phyloP scores from a whole-genome alignment of 1,284 basidiomycete genomes.

The Cutaneotrichosporon daszewskae region DNA sequence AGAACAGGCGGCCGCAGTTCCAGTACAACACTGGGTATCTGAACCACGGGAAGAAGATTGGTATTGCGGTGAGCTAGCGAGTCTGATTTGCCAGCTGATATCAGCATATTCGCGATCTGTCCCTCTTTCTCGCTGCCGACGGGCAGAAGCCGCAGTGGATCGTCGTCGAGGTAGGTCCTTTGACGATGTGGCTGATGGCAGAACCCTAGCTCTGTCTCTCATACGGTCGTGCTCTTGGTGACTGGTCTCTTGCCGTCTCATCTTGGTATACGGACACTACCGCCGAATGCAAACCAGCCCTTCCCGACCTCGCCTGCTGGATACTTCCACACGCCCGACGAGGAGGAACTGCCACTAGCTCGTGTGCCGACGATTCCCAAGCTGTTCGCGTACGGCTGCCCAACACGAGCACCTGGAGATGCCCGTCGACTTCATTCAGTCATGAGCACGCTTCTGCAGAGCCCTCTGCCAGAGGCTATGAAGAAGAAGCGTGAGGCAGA shows the following conservation, averaged over 20 bases:
- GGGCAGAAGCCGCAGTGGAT: slow-evolving; percentile 71
- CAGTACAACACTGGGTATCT: slow-evolving; percentile 73
- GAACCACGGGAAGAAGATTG: slow-evolving; percentile 61
- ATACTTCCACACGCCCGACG: not conserved
- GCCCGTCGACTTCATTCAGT: slow-evolving; percentile 76
- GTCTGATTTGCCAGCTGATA: slow-evolving; percentile 7
- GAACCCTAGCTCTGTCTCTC: slow-evolving; percentile 66
- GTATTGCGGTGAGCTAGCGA: slow-evolving; percentile 60
- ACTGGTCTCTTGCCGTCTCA: slow-evolving; percentile 70
- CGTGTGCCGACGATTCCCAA: slow-evolving; percentile 67
- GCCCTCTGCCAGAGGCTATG: slow-evolving; percentile 60
- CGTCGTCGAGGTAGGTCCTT: slow-evolving; percentile 60
- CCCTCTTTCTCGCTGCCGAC: slow-evolving; percentile 73
- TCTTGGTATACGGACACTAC: slow-evolving; percentile 58
- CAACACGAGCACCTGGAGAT: slow-evolving; percentile 83
- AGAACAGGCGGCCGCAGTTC: slow-evolving; percentile 62
- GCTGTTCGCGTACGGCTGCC: slow-evolving; percentile 84
- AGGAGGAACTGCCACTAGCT: slow-evolving; percentile 26
- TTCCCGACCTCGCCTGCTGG: slow-evolving; percentile 55
- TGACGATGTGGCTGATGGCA: slow-evolving; percentile 33
- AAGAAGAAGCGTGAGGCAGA: slow-evolving; percentile 65
- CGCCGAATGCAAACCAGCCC: slow-evolving; percentile 55
- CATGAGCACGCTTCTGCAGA: slow-evolving; percentile 69
- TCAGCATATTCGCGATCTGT: slow-evolving; percentile 77
- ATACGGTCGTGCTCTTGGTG: slow-evolving; percentile 69